Evolutionary conservation across 2,329 filamentous ascomycete species (phyloP), one percentile per base, ranked within the genome.

Genomic region (Penicillium sclerotigenum): DNA sequence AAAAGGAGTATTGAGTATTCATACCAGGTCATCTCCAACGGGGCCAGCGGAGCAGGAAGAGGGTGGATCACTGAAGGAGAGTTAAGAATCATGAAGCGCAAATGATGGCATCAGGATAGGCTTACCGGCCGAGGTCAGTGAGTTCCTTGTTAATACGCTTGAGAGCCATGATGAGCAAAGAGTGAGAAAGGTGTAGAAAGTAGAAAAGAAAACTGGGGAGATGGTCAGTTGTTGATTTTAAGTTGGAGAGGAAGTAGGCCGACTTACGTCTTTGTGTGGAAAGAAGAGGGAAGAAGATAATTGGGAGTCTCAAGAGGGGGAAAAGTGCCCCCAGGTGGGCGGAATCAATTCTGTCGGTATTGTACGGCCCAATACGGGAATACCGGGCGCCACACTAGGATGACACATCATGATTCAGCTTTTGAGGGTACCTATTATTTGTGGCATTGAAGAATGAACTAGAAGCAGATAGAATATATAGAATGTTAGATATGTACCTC

Each of bases 11-110:
- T 54, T 54, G 16, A 40, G 42, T 20, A 20, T 54, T 54, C 91
- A 73, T 92, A 97, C 94, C 86, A 99, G 79, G 82, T 99, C 94
- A 82, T 97, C 93, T 77, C 92, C 92, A 72, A 95, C 88, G 68
- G 94, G 94, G 66, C 94, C 94, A 71, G 94, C 94, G 75, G 93
- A 97, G 87, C 94, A 99, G 68, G 93, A 97, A 58, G 94, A 97
- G 73, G 94, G 94, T 75, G 94, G 94, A 77, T 99, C 94, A 82
- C 94, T 97, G 70, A 20, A 56, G 40, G 54, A n/a, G 29, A 33
- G 55, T 29, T 29, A 59, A 59, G 40, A 56, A 37, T 62, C 54
- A 65, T 59, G 58, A 59, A 54, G 60, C 63, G 65, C 65, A 41
- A 31, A 59, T 48, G 36, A 54, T 52, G 42, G 48, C 28, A 48